Evolutionary conservation across 345 rosid species (phyloP).

Genomic region (Erysimum cheiranthoides): DNA sequence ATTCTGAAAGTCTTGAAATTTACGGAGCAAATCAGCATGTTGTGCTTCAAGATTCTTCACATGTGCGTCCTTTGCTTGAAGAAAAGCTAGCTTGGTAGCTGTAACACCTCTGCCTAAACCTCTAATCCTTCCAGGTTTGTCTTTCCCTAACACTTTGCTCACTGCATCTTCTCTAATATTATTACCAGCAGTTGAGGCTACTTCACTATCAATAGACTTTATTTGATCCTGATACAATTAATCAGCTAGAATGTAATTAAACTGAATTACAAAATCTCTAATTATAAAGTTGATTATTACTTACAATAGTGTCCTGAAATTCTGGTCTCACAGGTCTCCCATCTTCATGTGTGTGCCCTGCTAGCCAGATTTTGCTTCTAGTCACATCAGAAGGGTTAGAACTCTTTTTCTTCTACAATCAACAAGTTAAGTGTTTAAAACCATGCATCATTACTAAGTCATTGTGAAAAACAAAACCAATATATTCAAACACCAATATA

Average conservation of each 20-base stretch:
- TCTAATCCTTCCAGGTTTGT: background rate
- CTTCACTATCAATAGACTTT: background rate
- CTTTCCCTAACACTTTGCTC: background rate
- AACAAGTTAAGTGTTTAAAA: too few relatives aligned
- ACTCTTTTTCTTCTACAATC: background rate
- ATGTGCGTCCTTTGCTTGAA: background rate
- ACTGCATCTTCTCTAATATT: background rate
- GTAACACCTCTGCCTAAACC: background rate
- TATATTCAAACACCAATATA: too few relatives aligned
- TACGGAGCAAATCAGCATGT: background rate
- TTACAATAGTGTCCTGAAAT: background rate
- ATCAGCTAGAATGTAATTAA: too few relatives aligned
- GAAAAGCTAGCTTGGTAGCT: background rate
- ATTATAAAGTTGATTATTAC: too few relatives aligned
- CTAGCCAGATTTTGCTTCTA: background rate
- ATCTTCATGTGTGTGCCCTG: background rate
- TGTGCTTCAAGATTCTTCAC: background rate
- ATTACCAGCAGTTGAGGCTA: background rate
- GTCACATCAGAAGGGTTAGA: background rate
- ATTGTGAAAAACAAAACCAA: too few relatives aligned
- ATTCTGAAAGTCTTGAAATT: background rate
- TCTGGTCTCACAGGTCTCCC: background rate
- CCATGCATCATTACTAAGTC: too few relatives aligned
- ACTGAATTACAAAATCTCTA: too few relatives aligned
- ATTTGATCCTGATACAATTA: background rate